phyloP scores from a whole-genome alignment of 768 basidiomycete genomes.

The Suillus brevipes region DNA sequence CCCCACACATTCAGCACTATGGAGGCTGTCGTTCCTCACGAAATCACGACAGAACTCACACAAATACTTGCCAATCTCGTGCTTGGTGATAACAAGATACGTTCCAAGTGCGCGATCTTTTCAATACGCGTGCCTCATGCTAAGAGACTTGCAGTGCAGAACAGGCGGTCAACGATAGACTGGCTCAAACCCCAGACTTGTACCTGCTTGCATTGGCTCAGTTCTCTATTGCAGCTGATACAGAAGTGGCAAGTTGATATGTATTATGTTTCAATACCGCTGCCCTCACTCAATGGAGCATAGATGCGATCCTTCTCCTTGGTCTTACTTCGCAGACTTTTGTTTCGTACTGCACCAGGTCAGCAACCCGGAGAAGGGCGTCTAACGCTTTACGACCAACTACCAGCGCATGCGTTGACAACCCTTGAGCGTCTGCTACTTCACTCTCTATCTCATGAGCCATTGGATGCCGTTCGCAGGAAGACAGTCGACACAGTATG shows the following conservation, averaged over 20 bases:
- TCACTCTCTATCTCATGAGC: slow-evolving; percentile 66
- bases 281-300: slow-evolving; percentile 17
- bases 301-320: slow-evolving; percentile 87
- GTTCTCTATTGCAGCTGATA: slow-evolving; percentile 74
- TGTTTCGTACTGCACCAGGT: slow-evolving; percentile 60
- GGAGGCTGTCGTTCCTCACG: slow-evolving; percentile 46
- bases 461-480: slow-evolving; percentile 54
- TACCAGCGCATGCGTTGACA: slow-evolving; percentile 62
- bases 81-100: slow-evolving; percentile 80
- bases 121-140: background rate
- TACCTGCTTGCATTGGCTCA: slow-evolving; percentile 79
- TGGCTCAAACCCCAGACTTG: slow-evolving; percentile 75
- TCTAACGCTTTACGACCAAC: slow-evolving; percentile 76
- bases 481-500: slow-evolving; percentile 76
- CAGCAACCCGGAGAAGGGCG: slow-evolving; percentile 36
- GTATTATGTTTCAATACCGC: background rate
- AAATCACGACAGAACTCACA: slow-evolving; percentile 74
- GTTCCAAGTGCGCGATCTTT: slow-evolving; percentile 51
- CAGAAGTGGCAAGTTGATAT: slow-evolving; percentile 64
- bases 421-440: slow-evolving; percentile 74
- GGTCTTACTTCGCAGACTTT: slow-evolving; percentile 74
- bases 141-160: slow-evolving; percentile 56
- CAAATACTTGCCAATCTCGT: slow-evolving; percentile 86
- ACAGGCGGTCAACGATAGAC: slow-evolving; percentile 76
- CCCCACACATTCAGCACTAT: slow-evolving; percentile 15